Evolutionary conservation across 2,329 filamentous ascomycete species (phyloP).

Genomic region (Fusarium goolgardi): DNA sequence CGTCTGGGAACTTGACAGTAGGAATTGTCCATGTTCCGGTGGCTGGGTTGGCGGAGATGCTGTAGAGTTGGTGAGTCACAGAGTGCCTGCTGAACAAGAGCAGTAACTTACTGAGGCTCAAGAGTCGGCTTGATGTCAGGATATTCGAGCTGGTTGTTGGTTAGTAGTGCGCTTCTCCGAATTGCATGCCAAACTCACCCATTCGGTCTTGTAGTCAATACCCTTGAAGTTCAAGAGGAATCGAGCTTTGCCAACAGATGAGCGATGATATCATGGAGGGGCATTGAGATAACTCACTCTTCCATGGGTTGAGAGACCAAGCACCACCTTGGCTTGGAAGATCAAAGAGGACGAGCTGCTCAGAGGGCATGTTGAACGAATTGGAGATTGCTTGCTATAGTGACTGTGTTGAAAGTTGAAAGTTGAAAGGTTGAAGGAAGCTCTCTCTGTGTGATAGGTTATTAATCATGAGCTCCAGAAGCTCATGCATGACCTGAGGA

Average conservation of each 20-base stretch:
- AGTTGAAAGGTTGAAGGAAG: background rate
- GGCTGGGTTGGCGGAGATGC: constrained; percentile 34
- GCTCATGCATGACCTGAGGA: constrained; percentile 22
- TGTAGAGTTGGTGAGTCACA: constrained; percentile 16
- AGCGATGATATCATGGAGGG: constrained; percentile 3
- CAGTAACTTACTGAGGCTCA: constrained; percentile 60
- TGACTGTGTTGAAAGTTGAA: background rate
- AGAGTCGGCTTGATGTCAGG: constrained; percentile 70
- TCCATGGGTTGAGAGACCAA: constrained; percentile 80
- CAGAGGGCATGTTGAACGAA: constrained; percentile 47
- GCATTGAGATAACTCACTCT: constrained; percentile 59
- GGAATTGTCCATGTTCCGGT: constrained; percentile 57
- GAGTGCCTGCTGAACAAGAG: background rate
- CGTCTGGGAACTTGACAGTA: constrained; percentile 65
- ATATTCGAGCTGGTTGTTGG: constrained; percentile 64
- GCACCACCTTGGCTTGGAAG: constrained; percentile 64
- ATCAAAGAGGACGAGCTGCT: constrained; percentile 69
- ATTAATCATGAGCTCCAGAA: constrained; percentile 3
- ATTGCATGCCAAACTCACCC: constrained; percentile 52
- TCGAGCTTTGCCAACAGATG: constrained; percentile 61
- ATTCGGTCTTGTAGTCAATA: constrained; percentile 74
- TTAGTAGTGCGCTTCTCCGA: background rate
- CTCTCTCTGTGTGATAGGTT: background rate
- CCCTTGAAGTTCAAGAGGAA: constrained; percentile 75
- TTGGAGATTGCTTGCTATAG: background rate